Base-by-base conservation (phyloP, 495 filamentous ascomycete species). In the Filosporella fistucella region DNA sequence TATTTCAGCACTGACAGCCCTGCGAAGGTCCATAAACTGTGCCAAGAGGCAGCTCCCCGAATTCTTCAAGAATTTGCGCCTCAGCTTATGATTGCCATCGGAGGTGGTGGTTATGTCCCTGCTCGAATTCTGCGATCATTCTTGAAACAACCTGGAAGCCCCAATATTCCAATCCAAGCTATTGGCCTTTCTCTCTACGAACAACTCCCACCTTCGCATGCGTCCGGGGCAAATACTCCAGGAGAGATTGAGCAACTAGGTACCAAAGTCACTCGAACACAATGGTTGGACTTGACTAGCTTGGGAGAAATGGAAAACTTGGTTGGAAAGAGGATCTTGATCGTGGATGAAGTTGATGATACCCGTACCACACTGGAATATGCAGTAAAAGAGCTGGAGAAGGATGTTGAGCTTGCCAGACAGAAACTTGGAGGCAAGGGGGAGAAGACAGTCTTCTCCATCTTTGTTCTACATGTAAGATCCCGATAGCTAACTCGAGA, bases 81-180 rank as follows among this genome's bases (percentile, higher is more conserved):
- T 33, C 89, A 95, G 62, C 84, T 99, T 45, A 96, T 99, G 78
- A 94, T 99, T 65, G 93, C 93, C 60, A 99, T 99, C 61, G 93
- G 93, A 51, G 93, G 93, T 52, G 93, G 93, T 60, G 93, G 93
- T 44, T 99, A 96, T 65, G 89, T 99, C 17, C 93, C 93, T 37
- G 93, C 93, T 32, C 89, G 93, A 49, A 97, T 99, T 68, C 82
- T 99, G 46, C 86, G 91, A 38, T 97, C 93, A 10, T 99, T 97
- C 73, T 88, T 99, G 63, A 96, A 96, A 75, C 80, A 82, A 60
- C 76, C 86, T 42, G 88, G 85, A 50, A 80, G 76, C 54, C 77
- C 89, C 63, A 99, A 99, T 70, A 99, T 99, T 64, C 91, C 93
- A 49, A 99, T 99, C 68, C 93, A 99, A 77, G 93, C 93, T 26